Evolutionary conservation across 371 early-diverging fungal species (phyloP).

Genomic region (Thermomucor indicae-seudaticae): DNA sequence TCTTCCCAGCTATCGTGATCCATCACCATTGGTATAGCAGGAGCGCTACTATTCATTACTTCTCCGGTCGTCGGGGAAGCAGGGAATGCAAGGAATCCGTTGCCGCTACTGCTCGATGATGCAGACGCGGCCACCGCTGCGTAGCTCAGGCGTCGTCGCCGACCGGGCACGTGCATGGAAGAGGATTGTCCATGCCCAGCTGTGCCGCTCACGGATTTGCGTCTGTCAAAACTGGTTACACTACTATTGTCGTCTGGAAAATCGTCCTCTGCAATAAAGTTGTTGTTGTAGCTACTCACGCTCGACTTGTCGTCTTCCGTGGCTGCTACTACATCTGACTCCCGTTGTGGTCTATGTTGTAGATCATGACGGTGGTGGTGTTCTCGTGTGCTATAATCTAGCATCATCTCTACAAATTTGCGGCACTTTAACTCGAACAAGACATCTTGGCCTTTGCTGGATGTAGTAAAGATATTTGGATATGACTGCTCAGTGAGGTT

Average conservation of each 20-base stretch:
- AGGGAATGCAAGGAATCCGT: slow-evolving; percentile 1
- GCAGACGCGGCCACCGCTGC: slow-evolving; percentile 34
- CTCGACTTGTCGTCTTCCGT: background rate
- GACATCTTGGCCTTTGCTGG: slow-evolving; percentile 28
- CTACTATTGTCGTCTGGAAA: background rate
- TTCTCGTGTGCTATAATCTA: slow-evolving; percentile 13
- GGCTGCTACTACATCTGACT: slow-evolving; percentile 1
- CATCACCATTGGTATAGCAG: too few species aligned
- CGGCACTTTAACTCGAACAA: slow-evolving; percentile 75
- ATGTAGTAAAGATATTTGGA: slow-evolving; percentile 52
- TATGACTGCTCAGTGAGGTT: slow-evolving; percentile 52
- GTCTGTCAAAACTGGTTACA: background rate
- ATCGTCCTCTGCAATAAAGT: background rate
- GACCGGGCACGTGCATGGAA: slow-evolving; percentile 11
- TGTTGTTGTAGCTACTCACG: background rate
- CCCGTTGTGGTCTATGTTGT: background rate
- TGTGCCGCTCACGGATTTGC: slow-evolving; percentile 4
- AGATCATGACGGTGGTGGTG: slow-evolving; percentile 3
- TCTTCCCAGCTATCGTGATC: slow-evolving; percentile 5
- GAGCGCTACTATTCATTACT: too few species aligned
- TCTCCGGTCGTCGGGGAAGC: slow-evolving; percentile 8
- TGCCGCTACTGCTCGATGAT: slow-evolving; percentile 11
- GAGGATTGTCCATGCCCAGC: slow-evolving; percentile 5
- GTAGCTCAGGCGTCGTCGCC: slow-evolving; percentile 22
- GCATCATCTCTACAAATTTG: slow-evolving; percentile 81